Percentiles rank a stretch among this genome's conserved stretches.
Conservation (phyloP, 108 stramenopile species). For the Discostella pseudostelligera region DNA sequence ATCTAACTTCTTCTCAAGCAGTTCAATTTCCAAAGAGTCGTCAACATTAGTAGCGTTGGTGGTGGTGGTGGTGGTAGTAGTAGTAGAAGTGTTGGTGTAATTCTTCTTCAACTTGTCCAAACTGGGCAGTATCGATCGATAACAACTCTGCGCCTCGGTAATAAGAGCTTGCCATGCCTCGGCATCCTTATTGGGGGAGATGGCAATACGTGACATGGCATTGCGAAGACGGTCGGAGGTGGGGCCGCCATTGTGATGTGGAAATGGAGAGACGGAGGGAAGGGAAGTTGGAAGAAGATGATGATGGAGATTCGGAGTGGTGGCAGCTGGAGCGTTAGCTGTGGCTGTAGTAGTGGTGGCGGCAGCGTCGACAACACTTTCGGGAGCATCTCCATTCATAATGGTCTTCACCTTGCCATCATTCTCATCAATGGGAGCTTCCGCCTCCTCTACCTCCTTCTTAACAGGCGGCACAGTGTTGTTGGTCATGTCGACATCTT, state of each 20-base stretch:
- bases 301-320: slow-evolving; percentile 28
- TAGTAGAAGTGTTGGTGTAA: neutral
- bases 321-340: slow-evolving; percentile 23
- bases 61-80: neutral
- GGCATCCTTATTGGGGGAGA: slow-evolving; percentile 62
- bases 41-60: neutral
- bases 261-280: slow-evolving; percentile 61
- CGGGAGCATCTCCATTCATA: slow-evolving; percentile 4
- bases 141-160: slow-evolving; percentile 69
- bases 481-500: slow-evolving; percentile 11
- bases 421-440: slow-evolving; percentile 2
- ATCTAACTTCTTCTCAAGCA: slow-evolving; percentile 62
- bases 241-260: slow-evolving; percentile 74
- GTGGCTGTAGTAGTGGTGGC: slow-evolving; percentile 1
- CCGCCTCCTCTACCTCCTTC: slow-evolving; percentile 4
- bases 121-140: slow-evolving; percentile 39
- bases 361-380: neutral
- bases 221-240: slow-evolving; percentile 77
- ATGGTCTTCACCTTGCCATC: neutral
- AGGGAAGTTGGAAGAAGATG: slow-evolving; percentile 32
- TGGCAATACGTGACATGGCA: slow-evolving; percentile 69
- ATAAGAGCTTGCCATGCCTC: slow-evolving; percentile 86
- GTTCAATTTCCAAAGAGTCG: slow-evolving; percentile 47
- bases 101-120: slow-evolving; percentile 20
- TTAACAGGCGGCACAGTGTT: neutral